phyloP scores from a whole-genome alignment of 805 yeast genomes.

The Ogataea nitratoaversa region DNA sequence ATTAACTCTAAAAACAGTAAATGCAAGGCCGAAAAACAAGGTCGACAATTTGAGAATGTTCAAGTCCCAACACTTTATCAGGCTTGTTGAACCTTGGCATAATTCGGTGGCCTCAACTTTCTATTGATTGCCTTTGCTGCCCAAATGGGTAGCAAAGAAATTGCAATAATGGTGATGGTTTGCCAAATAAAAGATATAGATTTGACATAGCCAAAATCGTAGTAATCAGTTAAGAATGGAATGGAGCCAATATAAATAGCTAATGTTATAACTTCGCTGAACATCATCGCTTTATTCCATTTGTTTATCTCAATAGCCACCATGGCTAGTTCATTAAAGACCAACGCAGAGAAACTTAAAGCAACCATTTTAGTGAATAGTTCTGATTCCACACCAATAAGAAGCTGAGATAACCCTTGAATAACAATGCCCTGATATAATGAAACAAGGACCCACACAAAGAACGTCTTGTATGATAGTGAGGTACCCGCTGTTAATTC shows the following conservation, averaged over 20 bases:
- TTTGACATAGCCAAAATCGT: conserved; percentile 60
- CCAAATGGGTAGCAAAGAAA: conserved; percentile 90
- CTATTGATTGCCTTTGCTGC: conserved; percentile 70
- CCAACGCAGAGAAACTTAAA: conserved; percentile 71
- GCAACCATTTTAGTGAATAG: conserved; percentile 78
- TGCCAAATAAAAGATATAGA: conserved; percentile 68
- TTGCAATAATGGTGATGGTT: conserved; percentile 52
- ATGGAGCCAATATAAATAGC: conserved; percentile 64
- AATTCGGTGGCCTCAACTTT: conserved; percentile 84
- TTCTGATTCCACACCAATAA: conserved; percentile 55
- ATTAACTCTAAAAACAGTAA: neutral
- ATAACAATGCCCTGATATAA: conserved; percentile 87
- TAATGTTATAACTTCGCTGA: conserved; percentile 68
- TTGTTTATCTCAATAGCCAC: conserved; percentile 87
- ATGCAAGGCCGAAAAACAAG: neutral
- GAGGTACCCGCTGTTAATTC: conserved; percentile 88
- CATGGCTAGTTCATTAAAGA: conserved; percentile 87
- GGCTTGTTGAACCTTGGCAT: conserved; percentile 91
- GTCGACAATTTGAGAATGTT: neutral
- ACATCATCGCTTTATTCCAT: conserved; percentile 81
- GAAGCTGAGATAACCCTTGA: conserved; percentile 75
- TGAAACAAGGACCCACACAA: conserved; percentile 86
- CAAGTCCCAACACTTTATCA: conserved; percentile 15
- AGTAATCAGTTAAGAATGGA: conserved; percentile 87
- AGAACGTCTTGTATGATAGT: conserved; percentile 80